A percentile compares a stretch with the other conserved stretches of the same genome.
Conservation (phyloP, 371 early-diverging fungal genomes). For the Sporodiniella umbellata region DNA sequence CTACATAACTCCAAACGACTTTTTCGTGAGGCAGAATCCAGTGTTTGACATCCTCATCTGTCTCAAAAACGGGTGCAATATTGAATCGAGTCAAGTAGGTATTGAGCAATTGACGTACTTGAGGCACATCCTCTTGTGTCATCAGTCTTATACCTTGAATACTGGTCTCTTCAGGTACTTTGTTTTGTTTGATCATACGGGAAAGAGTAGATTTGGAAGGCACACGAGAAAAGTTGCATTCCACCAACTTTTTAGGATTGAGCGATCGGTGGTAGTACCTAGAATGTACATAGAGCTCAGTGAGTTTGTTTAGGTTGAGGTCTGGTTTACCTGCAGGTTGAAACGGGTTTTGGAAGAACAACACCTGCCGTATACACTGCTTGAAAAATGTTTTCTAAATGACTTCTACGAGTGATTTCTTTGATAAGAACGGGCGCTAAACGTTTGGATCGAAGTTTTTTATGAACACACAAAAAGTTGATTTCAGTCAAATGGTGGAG, state of each 20-base stretch:
- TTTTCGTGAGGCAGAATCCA: constrained; percentile 83
- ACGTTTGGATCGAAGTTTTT: constrained; percentile 92
- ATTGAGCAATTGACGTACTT: constrained; percentile 72
- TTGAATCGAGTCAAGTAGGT: constrained; percentile 68
- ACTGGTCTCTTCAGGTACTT: constrained; percentile 60
- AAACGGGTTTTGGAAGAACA: constrained; percentile 87
- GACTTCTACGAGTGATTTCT: constrained; percentile 95
- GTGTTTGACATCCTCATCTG: constrained; percentile 87
- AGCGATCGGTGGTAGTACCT: constrained; percentile 93
- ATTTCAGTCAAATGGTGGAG: constrained; percentile 83
- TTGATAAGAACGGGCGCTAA: constrained; percentile 98
- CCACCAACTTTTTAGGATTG: constrained; percentile 92
- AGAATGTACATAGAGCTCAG: too few species aligned
- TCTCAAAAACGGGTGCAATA: constrained; percentile 69
- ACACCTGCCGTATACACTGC: constrained; percentile 98
- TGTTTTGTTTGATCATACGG: constrained; percentile 69
- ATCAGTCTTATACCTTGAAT: constrained; percentile 79
- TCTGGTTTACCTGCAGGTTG: constrained; percentile 75
- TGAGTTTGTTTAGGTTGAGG: too few species aligned
- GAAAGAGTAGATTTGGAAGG: constrained; percentile 74
- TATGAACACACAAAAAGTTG: constrained; percentile 98
- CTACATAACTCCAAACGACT: constrained; percentile 92
- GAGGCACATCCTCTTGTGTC: constrained; percentile 69
- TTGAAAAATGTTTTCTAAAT: constrained; percentile 93
- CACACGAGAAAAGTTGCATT: constrained; percentile 85